Evolutionary conservation across 169 alveolate species (phyloP).

Genomic region (Plasmodium relictum): DNA sequence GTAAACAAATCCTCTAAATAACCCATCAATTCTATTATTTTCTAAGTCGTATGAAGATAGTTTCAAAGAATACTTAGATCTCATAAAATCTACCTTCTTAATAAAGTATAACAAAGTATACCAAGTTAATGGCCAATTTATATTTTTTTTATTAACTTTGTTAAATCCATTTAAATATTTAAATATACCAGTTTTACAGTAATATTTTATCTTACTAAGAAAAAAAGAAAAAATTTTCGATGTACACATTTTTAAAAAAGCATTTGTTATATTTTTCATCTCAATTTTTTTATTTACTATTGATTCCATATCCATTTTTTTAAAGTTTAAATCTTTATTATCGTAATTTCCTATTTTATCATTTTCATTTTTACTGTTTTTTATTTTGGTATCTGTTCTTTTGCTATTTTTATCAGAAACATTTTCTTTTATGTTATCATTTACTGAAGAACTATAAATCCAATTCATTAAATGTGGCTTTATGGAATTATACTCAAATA

Average conservation of each 20-base stretch:
- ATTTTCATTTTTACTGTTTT: not conserved
- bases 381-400: not conserved
- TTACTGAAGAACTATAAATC: no score
- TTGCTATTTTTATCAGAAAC: not conserved
- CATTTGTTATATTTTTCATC: slow-evolving; percentile 56
- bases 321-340: not conserved
- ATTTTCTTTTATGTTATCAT: not conserved
- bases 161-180: slow-evolving; percentile 57
- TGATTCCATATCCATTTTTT: not conserved
- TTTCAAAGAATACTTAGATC: slow-evolving; percentile 69
- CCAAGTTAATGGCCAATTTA: slow-evolving; percentile 66
- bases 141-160: slow-evolving; percentile 42
- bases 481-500: slow-evolving; percentile 25
- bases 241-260: slow-evolving; percentile 60
- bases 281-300: slow-evolving; percentile 12
- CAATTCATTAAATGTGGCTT: slow-evolving; percentile 15
- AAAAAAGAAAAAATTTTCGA: slow-evolving; percentile 53
- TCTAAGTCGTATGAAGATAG: slow-evolving; percentile 36
- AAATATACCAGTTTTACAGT: slow-evolving; percentile 72
- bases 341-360: not conserved
- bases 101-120: slow-evolving; percentile 60
- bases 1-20: slow-evolving; percentile 72
- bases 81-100: slow-evolving; percentile 52
- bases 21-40: slow-evolving; percentile 38
- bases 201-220: slow-evolving; percentile 72